Evolutionary conservation across 1,284 basidiomycete genomes (phyloP).

Genomic region (Amylostereum areolatum): DNA sequence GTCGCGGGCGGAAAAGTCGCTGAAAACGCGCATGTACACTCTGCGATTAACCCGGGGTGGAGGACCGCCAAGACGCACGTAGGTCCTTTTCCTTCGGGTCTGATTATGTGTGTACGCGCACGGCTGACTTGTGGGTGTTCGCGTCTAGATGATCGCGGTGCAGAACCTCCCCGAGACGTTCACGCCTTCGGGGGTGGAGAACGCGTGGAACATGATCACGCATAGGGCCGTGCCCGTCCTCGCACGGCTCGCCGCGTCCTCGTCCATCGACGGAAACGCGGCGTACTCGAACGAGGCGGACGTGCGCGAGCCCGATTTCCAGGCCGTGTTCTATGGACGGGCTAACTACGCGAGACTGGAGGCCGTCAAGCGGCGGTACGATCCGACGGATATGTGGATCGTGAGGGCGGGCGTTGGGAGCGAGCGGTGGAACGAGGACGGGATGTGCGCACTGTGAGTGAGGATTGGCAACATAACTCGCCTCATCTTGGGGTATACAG

Average conservation of each 20-base stretch:
- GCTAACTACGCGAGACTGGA: conserved; percentile 22
- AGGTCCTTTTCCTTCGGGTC: conserved; percentile 1
- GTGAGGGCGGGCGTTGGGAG: conserved; percentile 24
- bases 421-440: conserved; percentile 21
- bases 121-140: too few species aligned
- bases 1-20: conserved; percentile 23
- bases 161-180: too few species aligned
- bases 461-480: not conserved
- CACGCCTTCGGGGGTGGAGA: too few species aligned
- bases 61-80: conserved; percentile 27
- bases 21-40: conserved; percentile 21
- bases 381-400: conserved; percentile 26
- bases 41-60: conserved; percentile 26
- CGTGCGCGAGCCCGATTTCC: conserved; percentile 21
- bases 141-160: too few species aligned
- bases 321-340: conserved; percentile 23
- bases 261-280: conserved; percentile 4
- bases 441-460: conserved; percentile 17
- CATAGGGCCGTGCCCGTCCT: too few species aligned
- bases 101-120: too few species aligned
- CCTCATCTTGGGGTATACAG: too few species aligned
- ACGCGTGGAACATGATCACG: too few species aligned
- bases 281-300: conserved; percentile 27
- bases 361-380: conserved; percentile 22
- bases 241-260: too few species aligned